Evolutionary conservation across 2,329 filamentous ascomycete species (phyloP), one percentile per base, ranked within the genome.

Genomic region (Chlorencoelia australis): DNA sequence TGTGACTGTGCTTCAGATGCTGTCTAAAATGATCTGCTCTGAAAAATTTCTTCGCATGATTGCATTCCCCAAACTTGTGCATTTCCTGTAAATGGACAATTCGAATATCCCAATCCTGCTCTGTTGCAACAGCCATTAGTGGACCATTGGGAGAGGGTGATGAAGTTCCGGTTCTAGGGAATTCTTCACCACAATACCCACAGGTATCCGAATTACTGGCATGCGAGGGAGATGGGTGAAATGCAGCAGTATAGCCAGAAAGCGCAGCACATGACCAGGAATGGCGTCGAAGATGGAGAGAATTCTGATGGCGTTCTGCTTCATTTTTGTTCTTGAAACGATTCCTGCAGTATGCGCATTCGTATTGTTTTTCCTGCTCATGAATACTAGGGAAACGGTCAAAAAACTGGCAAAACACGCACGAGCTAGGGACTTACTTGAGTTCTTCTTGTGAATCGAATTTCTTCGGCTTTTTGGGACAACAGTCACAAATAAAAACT

Each of bases 321-420:
- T 96, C 91, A 53, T 96, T 96, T 64, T 96, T 96, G 65, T 96
- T 96, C 63, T 96, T 96, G 68, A 96, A 96, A 8, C 89, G 79
- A 57, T 95, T 95, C 27, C 82, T 82, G 59, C 89, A 96, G 58
- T 85, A 96, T 18, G 77, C 73, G 60, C 89, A 96, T 44, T 84
- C 84, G 59, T 95, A 96, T 61, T 96, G 89, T 61, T 96, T 96
- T 61, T 96, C 91, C 55, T 85, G 79, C 60, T 91, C 85, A 58
- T 96, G 89, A 29, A 79, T 67, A 46, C 89, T 95, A 54, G 13
- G 38, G 26, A 16, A 31, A 30, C 25, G 19, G 25, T 13, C n/a
- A 32, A 14, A 26, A 21, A 30, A 17, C 14, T 11, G 32, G 28
- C 9, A 21, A 11, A 14, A 17, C 22, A 65, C n/a, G n/a, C n/a